These are phyloP conservation scores for Aspergillus hortae DNA, from an alignment of 2,329 filamentous ascomycete species.

Conservation along the genomic window DNA sequence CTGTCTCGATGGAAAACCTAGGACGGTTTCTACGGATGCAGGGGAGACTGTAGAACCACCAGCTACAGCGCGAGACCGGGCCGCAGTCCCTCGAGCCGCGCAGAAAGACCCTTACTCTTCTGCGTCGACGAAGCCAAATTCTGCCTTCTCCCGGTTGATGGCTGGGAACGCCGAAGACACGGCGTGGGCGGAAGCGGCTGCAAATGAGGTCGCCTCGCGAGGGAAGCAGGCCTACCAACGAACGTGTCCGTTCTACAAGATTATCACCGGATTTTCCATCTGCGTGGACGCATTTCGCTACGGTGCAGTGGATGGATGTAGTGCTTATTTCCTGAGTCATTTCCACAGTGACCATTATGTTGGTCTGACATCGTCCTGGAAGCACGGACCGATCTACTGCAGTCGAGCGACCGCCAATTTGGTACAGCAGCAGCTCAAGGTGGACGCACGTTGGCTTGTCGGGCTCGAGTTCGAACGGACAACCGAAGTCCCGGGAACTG, in stretches of 20 bases:
- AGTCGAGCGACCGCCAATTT: slow-evolving; percentile 89
- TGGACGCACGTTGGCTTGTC: slow-evolving; percentile 80
- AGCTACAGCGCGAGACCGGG: slow-evolving; percentile 61
- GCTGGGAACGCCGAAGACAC: slow-evolving; percentile 82
- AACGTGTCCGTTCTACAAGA: slow-evolving; percentile 98
- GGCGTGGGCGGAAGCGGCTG: slow-evolving; percentile 85
- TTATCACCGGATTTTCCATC: slow-evolving; percentile 86
- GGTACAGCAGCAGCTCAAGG: slow-evolving; percentile 78
- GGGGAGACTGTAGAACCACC: slow-evolving; percentile 11
- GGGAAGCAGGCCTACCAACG: slow-evolving; percentile 84
- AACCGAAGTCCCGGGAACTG: slow-evolving; percentile 74
- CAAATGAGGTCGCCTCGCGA: slow-evolving; percentile 70
- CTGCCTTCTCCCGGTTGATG: slow-evolving; percentile 93
- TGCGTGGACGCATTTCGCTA: slow-evolving; percentile 96
- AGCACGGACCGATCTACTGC: slow-evolving; percentile 93
- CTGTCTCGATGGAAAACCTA: slow-evolving; percentile 79
- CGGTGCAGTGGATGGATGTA: slow-evolving; percentile 85
- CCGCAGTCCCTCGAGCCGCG: slow-evolving; percentile 69
- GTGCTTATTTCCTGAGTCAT: slow-evolving; percentile 94
- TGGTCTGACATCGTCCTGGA: slow-evolving; percentile 82
- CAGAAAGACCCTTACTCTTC: slow-evolving; percentile 75
- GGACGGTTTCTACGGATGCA: slow-evolving; percentile 47
- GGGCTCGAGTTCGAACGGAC: slow-evolving; percentile 80
- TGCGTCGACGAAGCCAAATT: slow-evolving; percentile 43
- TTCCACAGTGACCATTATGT: slow-evolving; percentile 98